A percentile compares a stretch with the other conserved stretches of the same genome.
Conservation (phyloP, 768 basidiomycete species). For the Phanerochaete sordida region DNA sequence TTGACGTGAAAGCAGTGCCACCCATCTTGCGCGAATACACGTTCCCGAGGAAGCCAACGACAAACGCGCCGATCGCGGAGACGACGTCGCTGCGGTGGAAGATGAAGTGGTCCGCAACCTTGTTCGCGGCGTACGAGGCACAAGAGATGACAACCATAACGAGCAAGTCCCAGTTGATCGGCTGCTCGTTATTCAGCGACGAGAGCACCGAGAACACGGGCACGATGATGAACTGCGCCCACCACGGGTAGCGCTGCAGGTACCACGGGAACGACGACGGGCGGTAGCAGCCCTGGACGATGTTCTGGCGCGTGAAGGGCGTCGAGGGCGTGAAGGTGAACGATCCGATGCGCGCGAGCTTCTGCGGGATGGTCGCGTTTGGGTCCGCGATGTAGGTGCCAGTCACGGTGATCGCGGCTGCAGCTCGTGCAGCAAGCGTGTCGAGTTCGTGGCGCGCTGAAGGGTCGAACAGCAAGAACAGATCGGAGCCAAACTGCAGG, state of each 20-base stretch:
- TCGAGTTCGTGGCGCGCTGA: constrained; percentile 49
- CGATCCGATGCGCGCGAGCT: constrained; percentile 33
- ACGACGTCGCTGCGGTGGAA: constrained; percentile 83
- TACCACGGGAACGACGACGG: constrained; percentile 66
- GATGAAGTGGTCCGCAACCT: constrained; percentile 80
- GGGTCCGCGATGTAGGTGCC: constrained; percentile 69
- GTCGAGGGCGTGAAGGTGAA: constrained; percentile 71
- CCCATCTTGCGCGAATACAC: constrained; percentile 78
- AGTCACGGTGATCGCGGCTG: constrained; percentile 47
- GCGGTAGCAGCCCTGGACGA: constrained; percentile 69
- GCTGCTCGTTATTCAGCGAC: constrained; percentile 77
- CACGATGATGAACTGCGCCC: constrained; percentile 74
- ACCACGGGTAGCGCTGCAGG: constrained; percentile 76
- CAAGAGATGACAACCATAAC: constrained; percentile 88
- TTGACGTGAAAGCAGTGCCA: constrained; percentile 85
- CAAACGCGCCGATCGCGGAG: constrained; percentile 82
- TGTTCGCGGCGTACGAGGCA: constrained; percentile 74
- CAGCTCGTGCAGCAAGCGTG: constrained; percentile 47
- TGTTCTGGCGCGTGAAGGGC: constrained; percentile 40
- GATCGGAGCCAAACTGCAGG: constrained; percentile 78
- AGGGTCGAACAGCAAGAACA: constrained; percentile 70
- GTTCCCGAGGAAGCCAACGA: constrained; percentile 75
- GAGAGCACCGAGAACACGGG: constrained; percentile 70
- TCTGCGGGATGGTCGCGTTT: constrained; percentile 18
- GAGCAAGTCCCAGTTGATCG: constrained; percentile 65